Conservation (phyloP, 1,284 basidiomycete species). For the Polyporus tsugae region DNA sequence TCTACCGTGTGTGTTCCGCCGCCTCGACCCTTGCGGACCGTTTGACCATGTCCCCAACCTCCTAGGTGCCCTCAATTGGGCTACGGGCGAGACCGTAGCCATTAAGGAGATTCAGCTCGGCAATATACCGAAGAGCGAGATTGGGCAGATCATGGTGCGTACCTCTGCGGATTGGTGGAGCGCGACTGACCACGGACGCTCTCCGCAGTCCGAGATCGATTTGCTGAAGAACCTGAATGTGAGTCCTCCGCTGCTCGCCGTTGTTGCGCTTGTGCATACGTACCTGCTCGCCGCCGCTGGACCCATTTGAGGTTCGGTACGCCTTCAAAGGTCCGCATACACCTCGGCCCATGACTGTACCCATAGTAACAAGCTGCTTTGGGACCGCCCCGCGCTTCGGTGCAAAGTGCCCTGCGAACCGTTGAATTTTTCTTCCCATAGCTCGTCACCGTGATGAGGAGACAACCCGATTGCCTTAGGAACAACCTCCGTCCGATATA, state of each 20-base stretch:
- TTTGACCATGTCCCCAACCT: conserved; percentile 12
- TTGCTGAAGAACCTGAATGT: conserved; percentile 96
- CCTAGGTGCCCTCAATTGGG: conserved; percentile 92
- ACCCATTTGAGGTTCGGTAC: background rate
- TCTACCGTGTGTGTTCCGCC: conserved; percentile 76
- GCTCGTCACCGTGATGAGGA: no score
- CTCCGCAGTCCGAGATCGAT: conserved; percentile 90
- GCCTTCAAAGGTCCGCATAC: background rate
- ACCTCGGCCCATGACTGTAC: conserved; percentile 1
- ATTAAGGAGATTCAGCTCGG: conserved; percentile 95
- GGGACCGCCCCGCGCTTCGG: background rate
- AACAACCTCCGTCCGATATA: background rate
- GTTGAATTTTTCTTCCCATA: background rate
- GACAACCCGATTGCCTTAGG: background rate
- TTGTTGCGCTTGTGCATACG: background rate
- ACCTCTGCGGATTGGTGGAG: background rate
- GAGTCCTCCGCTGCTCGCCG: conserved; percentile 11
- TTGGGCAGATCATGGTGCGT: conserved; percentile 94
- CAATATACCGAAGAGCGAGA: conserved; percentile 91
- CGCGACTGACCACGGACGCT: conserved; percentile 17
- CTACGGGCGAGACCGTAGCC: conserved; percentile 95
- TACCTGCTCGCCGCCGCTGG: no score
- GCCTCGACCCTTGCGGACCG: background rate
- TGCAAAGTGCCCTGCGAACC: background rate
- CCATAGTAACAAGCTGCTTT: conserved; percentile 6